Percentiles rank a stretch among this genome's conserved stretches.
Evolutionary conservation across 164 flowering plant species (phyloP).

Genomic region (Vitis labrusca): DNA sequence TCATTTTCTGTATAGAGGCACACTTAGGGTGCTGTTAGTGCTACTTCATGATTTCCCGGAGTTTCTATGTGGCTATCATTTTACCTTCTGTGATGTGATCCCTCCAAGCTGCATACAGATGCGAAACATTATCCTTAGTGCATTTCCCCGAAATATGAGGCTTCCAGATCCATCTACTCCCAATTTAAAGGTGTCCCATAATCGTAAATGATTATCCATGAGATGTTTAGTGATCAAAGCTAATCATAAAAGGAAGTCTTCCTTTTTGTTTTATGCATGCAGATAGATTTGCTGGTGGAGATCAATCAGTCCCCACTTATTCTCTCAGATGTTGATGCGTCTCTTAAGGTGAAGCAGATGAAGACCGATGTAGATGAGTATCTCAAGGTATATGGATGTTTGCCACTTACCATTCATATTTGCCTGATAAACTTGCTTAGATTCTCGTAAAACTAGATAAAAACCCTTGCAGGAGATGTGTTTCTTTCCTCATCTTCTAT

Average conservation of each 20-base stretch:
- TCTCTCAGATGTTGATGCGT: conserved; percentile 91
- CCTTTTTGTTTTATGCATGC: conserved; percentile 7
- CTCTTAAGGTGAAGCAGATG: conserved; percentile 81
- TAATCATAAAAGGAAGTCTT: neutral
- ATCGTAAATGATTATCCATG: neutral
- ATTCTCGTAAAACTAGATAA: neutral
- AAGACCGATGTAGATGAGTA: conserved; percentile 90
- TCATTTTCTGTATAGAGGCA: conserved; percentile 88
- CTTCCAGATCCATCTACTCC: conserved; percentile 98
- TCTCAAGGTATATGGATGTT: conserved; percentile 59
- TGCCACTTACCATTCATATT: neutral
- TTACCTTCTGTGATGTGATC: conserved; percentile 97
- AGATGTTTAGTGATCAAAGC: neutral
- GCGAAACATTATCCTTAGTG: conserved; percentile 97
- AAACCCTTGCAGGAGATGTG: neutral
- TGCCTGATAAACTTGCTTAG: neutral
- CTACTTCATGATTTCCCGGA: conserved; percentile 98
- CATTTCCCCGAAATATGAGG: conserved; percentile 98
- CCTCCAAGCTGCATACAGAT: conserved; percentile 99
- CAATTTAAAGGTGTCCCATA: conserved; percentile 70
- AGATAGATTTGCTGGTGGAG: conserved; percentile 95
- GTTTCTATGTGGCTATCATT: conserved; percentile 95
- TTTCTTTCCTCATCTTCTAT: neutral
- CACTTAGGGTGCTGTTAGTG: conserved; percentile 86
- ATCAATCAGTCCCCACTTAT: conserved; percentile 80